Conservation (phyloP, 352 stramenopile genomes). For the Phytophthora fragariaefolia region DNA sequence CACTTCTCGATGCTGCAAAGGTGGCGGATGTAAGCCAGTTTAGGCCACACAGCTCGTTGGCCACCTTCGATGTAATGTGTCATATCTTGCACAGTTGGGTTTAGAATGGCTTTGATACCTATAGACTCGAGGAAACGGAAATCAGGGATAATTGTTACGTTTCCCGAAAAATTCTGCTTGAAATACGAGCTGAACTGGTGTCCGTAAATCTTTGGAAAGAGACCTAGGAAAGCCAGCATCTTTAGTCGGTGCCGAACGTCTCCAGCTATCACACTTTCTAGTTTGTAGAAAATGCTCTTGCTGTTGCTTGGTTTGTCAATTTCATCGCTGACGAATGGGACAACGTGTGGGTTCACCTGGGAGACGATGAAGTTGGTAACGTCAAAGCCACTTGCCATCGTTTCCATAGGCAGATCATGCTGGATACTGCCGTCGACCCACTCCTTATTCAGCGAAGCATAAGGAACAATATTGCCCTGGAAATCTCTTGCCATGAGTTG, state of each 20-base stretch:
- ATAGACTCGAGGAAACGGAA: slow-evolving; percentile 89
- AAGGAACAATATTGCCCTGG: slow-evolving; percentile 87
- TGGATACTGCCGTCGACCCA: slow-evolving; percentile 95
- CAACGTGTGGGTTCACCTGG: slow-evolving; percentile 91
- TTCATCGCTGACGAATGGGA: slow-evolving; percentile 92
- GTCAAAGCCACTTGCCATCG: slow-evolving; percentile 94
- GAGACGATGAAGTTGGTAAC: slow-evolving; percentile 94
- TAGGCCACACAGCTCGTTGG: slow-evolving; percentile 91
- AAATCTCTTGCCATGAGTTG: slow-evolving; percentile 83
- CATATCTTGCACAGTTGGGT: slow-evolving; percentile 81
- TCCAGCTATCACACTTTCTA: slow-evolving; percentile 87
- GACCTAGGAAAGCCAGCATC: slow-evolving; percentile 83
- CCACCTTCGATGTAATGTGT: slow-evolving; percentile 81
- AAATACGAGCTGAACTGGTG: slow-evolving; percentile 84
- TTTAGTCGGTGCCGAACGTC: slow-evolving; percentile 69
- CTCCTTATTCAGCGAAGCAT: slow-evolving; percentile 92
- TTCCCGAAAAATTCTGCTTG: slow-evolving; percentile 96
- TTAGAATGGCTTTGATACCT: slow-evolving; percentile 84
- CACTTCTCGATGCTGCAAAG: slow-evolving; percentile 93
- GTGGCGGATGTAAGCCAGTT: slow-evolving; percentile 94
- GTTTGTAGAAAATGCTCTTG: slow-evolving; percentile 72
- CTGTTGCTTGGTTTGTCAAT: slow-evolving; percentile 72
- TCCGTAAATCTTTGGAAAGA: slow-evolving; percentile 86
- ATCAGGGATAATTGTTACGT: slow-evolving; percentile 94
- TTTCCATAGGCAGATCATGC: slow-evolving; percentile 93